A percentile compares a stretch with the other conserved stretches of the same genome.
Conservation (phyloP, 2,329 filamentous ascomycete species). For the Magnaporthiopsis poae region DNA sequence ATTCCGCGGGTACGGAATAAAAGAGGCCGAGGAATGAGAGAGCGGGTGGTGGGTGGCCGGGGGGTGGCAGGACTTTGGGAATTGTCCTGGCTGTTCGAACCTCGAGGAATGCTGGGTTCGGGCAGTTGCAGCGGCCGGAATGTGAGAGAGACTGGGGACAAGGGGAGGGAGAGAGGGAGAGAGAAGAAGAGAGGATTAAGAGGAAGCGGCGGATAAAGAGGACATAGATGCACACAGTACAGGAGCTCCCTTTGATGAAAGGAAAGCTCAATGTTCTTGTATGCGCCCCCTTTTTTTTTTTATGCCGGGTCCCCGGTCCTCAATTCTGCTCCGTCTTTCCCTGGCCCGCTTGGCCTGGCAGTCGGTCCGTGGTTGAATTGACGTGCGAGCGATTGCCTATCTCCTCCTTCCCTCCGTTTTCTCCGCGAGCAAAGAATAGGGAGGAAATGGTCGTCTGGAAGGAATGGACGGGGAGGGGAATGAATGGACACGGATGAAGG, state of each 20-base stretch:
- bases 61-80: neutral
- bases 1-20: neutral
- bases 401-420: slow-evolving; percentile 25
- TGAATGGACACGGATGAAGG: slow-evolving; percentile 40
- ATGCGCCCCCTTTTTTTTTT: slow-evolving; percentile 16
- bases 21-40: neutral
- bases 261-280: neutral
- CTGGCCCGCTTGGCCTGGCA: slow-evolving; percentile 10
- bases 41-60: neutral
- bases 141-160: slow-evolving; percentile 7
- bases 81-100: slow-evolving; percentile 1
- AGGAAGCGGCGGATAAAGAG: slow-evolving; percentile 3
- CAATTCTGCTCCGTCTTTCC: no score
- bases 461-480: slow-evolving; percentile 41
- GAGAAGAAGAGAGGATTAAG: slow-evolving; percentile 4
- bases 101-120: slow-evolving; percentile 1
- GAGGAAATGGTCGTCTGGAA: slow-evolving; percentile 28
- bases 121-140: no score
- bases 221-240: slow-evolving; percentile 1
- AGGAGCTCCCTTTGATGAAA: neutral
- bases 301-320: slow-evolving; percentile 12
- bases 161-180: slow-evolving; percentile 7
- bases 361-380: slow-evolving; percentile 11
- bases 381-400: slow-evolving; percentile 19
- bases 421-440: slow-evolving; percentile 19